A percentile compares a stretch with the other conserved stretches of the same genome.
Evolutionary conservation across 805 yeast species (phyloP).

Genomic region (Candida sithepensis): DNA sequence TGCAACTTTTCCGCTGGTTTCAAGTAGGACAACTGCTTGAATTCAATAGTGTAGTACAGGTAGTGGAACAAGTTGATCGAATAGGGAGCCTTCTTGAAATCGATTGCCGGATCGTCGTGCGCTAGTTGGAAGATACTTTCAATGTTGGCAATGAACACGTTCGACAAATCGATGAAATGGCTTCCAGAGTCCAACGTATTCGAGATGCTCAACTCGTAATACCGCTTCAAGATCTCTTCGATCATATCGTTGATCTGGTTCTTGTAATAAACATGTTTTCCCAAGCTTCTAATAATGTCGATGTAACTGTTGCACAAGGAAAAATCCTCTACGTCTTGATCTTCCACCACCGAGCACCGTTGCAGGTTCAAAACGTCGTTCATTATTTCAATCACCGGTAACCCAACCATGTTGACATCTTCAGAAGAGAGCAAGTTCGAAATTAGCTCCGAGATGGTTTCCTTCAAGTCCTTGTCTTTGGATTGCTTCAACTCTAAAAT

Average conservation of each 20-base stretch:
- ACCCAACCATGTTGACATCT: conserved; percentile 79
- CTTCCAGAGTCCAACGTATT: conserved; percentile 6
- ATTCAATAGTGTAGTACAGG: conserved; percentile 26
- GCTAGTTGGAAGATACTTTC: conserved; percentile 23
- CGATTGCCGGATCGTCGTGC: conserved; percentile 28
- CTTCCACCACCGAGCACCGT: conserved; percentile 19
- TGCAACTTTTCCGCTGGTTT: conserved; percentile 24
- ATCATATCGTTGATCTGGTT: conserved; percentile 85
- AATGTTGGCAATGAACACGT: conserved; percentile 23
- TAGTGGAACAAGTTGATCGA: conserved; percentile 42
- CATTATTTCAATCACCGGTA: conserved; percentile 78
- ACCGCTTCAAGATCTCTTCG: conserved; percentile 54
- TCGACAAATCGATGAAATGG: conserved; percentile 18
- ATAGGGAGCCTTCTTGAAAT: conserved; percentile 39
- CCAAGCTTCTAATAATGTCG: conserved; percentile 62
- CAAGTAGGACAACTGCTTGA: conserved; percentile 19
- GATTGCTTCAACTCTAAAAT: conserved; percentile 55
- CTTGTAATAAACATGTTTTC: conserved; percentile 76
- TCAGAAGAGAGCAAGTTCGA: conserved; percentile 59
- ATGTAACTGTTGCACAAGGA: conserved; percentile 43
- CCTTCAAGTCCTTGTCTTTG: conserved; percentile 12
- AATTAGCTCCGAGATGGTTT: conserved; percentile 22
- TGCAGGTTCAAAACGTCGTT: conserved; percentile 55
- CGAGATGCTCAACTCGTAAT: conserved; percentile 30
- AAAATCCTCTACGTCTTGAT: conserved; percentile 9